Conservation (phyloP, 148 eudicot species). For the Talinum fruticosum region DNA sequence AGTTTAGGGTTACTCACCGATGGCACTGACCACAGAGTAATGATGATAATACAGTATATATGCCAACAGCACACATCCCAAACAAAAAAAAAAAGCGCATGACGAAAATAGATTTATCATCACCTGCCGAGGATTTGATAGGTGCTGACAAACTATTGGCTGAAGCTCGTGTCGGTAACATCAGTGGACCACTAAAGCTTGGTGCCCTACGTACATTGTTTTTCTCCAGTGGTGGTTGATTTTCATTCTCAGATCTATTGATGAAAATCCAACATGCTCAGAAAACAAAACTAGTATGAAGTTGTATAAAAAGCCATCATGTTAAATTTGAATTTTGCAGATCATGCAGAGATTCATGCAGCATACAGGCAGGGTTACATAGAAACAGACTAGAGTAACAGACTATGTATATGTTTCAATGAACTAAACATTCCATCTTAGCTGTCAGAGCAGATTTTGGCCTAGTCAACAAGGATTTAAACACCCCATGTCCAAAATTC, state of each 20-base stretch:
- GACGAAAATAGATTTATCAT: constrained; percentile 1
- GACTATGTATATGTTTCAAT: background rate
- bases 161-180: constrained; percentile 88
- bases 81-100: background rate
- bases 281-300: background rate
- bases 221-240: constrained; percentile 45
- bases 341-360: constrained; percentile 3
- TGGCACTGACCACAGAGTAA: background rate
- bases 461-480: background rate
- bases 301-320: background rate
- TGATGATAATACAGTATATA: background rate
- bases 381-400: background rate
- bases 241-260: constrained; percentile 68
- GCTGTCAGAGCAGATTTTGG: background rate
- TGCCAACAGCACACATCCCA: background rate
- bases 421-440: background rate
- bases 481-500: background rate
- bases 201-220: constrained; percentile 59
- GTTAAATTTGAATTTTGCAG: background rate
- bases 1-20: constrained; percentile 4
- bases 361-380: background rate
- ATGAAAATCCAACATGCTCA: constrained; percentile 13
- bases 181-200: constrained; percentile 88
- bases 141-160: constrained; percentile 99
- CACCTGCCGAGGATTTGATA: constrained; percentile 89